These are phyloP conservation scores for Xanthoconium stramineum DNA, from an alignment of 768 basidiomycete genomes.

Conservation along the genomic window DNA sequence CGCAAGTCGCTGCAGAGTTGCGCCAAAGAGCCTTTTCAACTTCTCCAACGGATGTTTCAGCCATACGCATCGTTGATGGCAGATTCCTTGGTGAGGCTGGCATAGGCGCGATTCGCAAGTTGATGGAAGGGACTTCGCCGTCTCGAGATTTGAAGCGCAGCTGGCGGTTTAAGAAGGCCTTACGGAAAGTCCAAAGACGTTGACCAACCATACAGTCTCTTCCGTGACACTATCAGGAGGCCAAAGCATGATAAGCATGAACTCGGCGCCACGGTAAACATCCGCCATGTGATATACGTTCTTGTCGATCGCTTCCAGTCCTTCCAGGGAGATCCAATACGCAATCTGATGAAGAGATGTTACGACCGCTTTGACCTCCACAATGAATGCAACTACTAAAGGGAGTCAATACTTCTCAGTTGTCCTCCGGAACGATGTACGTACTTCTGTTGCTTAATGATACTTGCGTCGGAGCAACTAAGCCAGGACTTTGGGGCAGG, in stretches of 20 bases:
- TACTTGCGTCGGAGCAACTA: neutral
- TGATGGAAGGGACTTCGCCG: conserved; percentile 18
- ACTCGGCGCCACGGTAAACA: no score
- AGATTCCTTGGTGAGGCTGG: conserved; percentile 12
- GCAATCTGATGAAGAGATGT: conserved; percentile 9
- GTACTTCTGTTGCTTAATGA: conserved; percentile 14
- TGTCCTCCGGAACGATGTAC: conserved; percentile 4
- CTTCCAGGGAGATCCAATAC: no score
- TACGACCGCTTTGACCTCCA: neutral
- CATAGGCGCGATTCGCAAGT: conserved; percentile 23
- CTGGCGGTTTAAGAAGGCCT: conserved; percentile 13
- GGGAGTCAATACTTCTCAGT: no score
- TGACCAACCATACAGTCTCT: no score
- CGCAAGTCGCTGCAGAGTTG: no score
- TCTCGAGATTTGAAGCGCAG: conserved; percentile 13
- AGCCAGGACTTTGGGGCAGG: neutral
- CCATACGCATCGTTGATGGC: conserved; percentile 21
- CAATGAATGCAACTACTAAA: neutral
- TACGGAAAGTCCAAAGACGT: conserved; percentile 13
- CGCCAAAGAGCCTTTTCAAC: conserved; percentile 21
- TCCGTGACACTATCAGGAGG: no score
- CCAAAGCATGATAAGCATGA: no score
- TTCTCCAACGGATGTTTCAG: conserved; percentile 20
- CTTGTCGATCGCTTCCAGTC: no score
- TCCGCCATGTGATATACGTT: no score